A percentile compares a stretch with the other conserved stretches of the same genome.
Evolutionary conservation across 768 basidiomycete genomes (phyloP).

Genomic region (Hericium erinaceus): DNA sequence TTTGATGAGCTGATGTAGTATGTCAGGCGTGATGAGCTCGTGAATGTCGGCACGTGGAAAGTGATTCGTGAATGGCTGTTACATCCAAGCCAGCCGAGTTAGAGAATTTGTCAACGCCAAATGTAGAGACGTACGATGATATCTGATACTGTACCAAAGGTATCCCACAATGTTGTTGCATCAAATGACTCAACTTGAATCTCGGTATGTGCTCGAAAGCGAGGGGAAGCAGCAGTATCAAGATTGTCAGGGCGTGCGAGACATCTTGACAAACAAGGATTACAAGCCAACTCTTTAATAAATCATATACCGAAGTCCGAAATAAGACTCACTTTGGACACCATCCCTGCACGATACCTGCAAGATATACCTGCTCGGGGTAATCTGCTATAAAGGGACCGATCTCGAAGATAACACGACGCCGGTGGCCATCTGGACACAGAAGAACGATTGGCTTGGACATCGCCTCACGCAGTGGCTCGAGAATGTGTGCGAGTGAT

Average conservation of each 20-base stretch:
- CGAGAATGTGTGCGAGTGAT: constrained; percentile 6
- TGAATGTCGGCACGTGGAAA: constrained; percentile 26
- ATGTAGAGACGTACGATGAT: constrained; percentile 7
- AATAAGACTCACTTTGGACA: constrained; percentile 9
- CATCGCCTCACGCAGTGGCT: constrained; percentile 7
- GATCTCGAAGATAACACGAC: constrained; percentile 7
- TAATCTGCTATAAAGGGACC: constrained; percentile 17
- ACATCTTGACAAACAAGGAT: constrained; percentile 3
- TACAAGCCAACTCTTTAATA: not conserved
- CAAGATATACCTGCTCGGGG: constrained; percentile 11
- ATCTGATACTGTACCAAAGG: constrained; percentile 13
- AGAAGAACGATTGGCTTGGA: constrained; percentile 3
- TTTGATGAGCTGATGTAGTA: constrained; percentile 25
- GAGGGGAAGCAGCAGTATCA: not conserved
- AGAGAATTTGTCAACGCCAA: constrained; percentile 6
- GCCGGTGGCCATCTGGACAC: constrained; percentile 11
- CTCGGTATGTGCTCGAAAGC: constrained; percentile 15
- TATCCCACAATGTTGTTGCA: constrained; percentile 17
- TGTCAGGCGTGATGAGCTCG: constrained; percentile 20
- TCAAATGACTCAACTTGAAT: constrained; percentile 11
- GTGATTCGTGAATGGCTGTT: constrained; percentile 24
- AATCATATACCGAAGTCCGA: constrained; percentile 8
- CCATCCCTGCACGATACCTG: constrained; percentile 12
- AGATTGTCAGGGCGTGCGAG: constrained; percentile 2
- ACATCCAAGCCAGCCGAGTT: not conserved